Conservation (phyloP, 257 asterid species). For the Ilex asprella region DNA sequence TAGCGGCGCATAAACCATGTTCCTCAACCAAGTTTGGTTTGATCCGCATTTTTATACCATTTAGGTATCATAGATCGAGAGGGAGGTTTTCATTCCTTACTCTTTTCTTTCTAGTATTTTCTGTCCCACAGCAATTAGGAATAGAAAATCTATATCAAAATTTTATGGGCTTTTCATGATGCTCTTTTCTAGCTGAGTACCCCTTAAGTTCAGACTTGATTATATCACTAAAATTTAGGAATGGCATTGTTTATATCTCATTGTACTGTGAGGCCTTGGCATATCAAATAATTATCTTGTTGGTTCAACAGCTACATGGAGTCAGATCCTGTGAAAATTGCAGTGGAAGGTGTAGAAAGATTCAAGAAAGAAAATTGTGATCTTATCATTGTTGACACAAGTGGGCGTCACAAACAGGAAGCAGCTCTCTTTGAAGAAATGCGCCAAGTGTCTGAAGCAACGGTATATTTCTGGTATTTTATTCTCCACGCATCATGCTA, state of each 20-base stretch:
- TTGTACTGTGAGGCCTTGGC: constrained; percentile 1
- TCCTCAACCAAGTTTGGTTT: no score
- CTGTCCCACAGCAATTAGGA: neutral
- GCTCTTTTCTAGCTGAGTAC: neutral
- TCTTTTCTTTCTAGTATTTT: no score
- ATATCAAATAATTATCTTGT: constrained; percentile 10
- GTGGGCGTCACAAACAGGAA: constrained; percentile 99
- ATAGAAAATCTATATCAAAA: neutral
- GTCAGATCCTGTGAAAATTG: constrained; percentile 97
- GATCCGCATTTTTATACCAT: no score
- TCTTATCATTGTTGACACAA: constrained; percentile 89
- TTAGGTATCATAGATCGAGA: no score
- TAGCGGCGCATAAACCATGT: no score
- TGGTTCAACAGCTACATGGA: constrained; percentile 75
- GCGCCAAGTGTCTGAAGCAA: constrained; percentile 98
- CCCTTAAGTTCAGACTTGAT: neutral
- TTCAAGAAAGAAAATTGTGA: constrained; percentile 89
- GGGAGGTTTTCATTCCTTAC: no score
- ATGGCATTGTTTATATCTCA: neutral
- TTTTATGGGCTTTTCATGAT: neutral
- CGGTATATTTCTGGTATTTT: constrained; percentile 29
- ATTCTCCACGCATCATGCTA: neutral
- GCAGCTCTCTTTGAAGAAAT: constrained; percentile 95
- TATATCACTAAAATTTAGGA: neutral
- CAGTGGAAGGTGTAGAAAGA: constrained; percentile 90